phyloP scores from a whole-genome alignment of 2,329 filamentous ascomycete species.

The Plectosphaerella plurivora region DNA sequence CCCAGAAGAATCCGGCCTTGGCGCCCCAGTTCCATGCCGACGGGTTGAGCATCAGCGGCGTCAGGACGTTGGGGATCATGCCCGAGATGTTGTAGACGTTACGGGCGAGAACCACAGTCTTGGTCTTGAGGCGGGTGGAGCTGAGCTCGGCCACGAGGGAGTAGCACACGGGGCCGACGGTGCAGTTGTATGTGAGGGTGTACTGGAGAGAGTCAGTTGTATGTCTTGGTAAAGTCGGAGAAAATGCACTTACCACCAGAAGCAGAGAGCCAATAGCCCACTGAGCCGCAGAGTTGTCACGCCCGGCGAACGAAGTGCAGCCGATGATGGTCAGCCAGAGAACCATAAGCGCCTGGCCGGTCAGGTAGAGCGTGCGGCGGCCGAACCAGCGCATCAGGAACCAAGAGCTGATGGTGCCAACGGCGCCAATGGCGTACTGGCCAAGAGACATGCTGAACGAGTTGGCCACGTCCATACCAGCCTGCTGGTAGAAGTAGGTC shows the following conservation, averaged over 20 bases:
- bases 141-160: conserved; percentile 38
- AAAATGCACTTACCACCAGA: conserved; percentile 18
- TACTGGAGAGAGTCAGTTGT: conserved; percentile 12
- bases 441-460: conserved; percentile 35
- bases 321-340: conserved; percentile 35
- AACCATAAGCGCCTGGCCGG: conserved; percentile 34
- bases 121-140: conserved; percentile 37
- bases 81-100: conserved; percentile 43
- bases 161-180: conserved; percentile 40
- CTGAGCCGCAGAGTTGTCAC: conserved; percentile 39
- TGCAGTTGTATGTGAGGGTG: conserved; percentile 38
- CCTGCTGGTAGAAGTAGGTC: conserved; percentile 38
- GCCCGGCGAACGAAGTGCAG: conserved; percentile 34
- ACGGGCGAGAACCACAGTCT: conserved; percentile 40
- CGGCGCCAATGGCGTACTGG: conserved; percentile 35
- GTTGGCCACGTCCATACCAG: conserved; percentile 30
- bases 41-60: conserved; percentile 42
- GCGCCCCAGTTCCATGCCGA: conserved; percentile 42
- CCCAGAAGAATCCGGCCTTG: conserved; percentile 42
- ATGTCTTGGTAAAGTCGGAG: too few relatives aligned
- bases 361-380: conserved; percentile 38
- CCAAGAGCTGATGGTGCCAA: conserved; percentile 43
- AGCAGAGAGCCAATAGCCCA: conserved; percentile 43
- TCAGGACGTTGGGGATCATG: conserved; percentile 41
- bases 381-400: conserved; percentile 36